Evolutionary conservation across 1,284 basidiomycete genomes (phyloP).

Genomic region (Takashimella tepidaria): DNA sequence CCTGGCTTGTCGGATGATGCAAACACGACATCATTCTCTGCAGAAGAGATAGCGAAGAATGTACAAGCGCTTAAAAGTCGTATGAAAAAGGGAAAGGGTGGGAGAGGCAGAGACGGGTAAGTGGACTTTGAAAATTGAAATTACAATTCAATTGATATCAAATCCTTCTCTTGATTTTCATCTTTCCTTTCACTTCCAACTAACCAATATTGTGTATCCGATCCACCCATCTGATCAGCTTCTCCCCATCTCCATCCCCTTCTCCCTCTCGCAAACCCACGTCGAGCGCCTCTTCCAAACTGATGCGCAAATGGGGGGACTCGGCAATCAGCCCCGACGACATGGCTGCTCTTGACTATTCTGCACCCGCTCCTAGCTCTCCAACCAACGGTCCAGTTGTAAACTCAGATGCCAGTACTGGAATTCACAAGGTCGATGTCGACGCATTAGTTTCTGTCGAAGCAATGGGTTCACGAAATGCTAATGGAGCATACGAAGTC

Average conservation of each 20-base stretch:
- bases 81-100: conserved; percentile 53
- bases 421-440: conserved; percentile 37
- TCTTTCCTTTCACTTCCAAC: conserved; percentile 16
- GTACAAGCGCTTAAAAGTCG: conserved; percentile 84
- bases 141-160: too few species aligned
- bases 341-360: conserved; percentile 84
- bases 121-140: conserved; percentile 21
- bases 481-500: conserved; percentile 85
- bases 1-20: conserved; percentile 20
- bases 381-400: conserved; percentile 18
- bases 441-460: conserved; percentile 45
- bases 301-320: conserved; percentile 88
- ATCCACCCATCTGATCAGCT: too few species aligned
- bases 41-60: conserved; percentile 85
- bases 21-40: conserved; percentile 45
- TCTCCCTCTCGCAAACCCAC: conserved; percentile 31
- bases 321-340: conserved; percentile 70
- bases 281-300: conserved; percentile 57
- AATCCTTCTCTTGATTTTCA: conserved; percentile 4
- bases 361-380: conserved; percentile 50
- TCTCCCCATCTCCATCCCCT: conserved; percentile 32
- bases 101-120: conserved; percentile 50
- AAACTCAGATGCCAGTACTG: conserved; percentile 3
- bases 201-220: conserved; percentile 66
- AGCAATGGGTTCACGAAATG: conserved; percentile 59